Percentiles rank a stretch among this genome's conserved stretches.
Conservation (phyloP, 768 basidiomycete genomes). For the Psilocybe tampanensis region DNA sequence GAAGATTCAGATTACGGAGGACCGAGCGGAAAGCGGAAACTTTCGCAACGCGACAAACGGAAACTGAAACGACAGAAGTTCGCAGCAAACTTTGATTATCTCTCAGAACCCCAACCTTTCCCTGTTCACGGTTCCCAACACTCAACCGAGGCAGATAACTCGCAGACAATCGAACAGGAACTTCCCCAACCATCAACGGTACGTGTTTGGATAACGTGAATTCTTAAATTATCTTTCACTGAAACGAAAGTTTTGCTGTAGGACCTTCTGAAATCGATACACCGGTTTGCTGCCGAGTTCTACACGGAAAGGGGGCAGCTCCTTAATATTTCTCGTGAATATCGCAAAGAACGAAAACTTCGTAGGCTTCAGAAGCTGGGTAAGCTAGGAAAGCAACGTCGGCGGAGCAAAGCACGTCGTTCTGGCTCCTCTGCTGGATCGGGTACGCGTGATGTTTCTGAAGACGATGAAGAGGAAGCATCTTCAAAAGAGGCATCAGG, state of each 20-base stretch:
- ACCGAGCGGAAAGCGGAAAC: slow-evolving; percentile 16
- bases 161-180: not conserved
- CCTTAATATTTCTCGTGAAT: slow-evolving; percentile 48
- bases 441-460: not conserved
- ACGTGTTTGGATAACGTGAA: not conserved
- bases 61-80: slow-evolving; percentile 48
- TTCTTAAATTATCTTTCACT: not conserved
- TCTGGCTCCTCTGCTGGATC: not conserved
- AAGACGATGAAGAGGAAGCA: not conserved
- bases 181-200: slow-evolving; percentile 41
- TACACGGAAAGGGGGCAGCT: slow-evolving; percentile 67
- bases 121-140: too few relatives aligned
- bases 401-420: slow-evolving; percentile 9
- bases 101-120: slow-evolving; percentile 18
- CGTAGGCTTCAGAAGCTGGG: slow-evolving; percentile 15
- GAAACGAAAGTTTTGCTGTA: slow-evolving; percentile 17
- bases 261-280: slow-evolving; percentile 55
- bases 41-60: slow-evolving; percentile 26
- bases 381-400: not conserved
- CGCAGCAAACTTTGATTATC: slow-evolving; percentile 53
- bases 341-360: slow-evolving; percentile 44
- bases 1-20: slow-evolving; percentile 8
- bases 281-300: slow-evolving; percentile 49
- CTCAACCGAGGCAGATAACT: not conserved
- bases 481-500: not conserved